Evolutionary conservation across 2,329 filamentous ascomycete genomes (phyloP).

Genomic region (Arthrobotrys conoides): DNA sequence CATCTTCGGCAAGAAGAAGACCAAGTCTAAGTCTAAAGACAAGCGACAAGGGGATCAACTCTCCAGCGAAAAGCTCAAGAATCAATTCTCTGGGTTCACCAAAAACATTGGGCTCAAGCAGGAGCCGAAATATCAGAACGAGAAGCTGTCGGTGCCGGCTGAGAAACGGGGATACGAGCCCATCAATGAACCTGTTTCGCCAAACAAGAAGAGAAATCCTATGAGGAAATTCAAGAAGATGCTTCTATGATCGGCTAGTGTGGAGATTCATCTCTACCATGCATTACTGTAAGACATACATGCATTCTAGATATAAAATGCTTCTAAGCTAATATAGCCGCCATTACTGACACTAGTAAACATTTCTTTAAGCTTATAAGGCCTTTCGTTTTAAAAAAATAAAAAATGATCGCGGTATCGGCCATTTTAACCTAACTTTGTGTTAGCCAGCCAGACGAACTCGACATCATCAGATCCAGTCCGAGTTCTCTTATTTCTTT

Average conservation of each 20-base stretch:
- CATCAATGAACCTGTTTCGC: not conserved
- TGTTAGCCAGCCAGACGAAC: too few relatives aligned
- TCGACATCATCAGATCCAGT: too few relatives aligned
- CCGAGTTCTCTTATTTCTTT: too few relatives aligned
- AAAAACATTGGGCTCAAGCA: not conserved
- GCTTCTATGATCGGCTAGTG: not conserved
- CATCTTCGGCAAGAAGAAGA: conserved; percentile 39
- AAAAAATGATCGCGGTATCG: too few relatives aligned
- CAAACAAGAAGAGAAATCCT: conserved; percentile 41
- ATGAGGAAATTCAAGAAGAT: conserved; percentile 33
- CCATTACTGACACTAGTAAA: too few relatives aligned
- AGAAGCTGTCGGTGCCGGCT: not conserved
- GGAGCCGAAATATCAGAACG: not conserved
- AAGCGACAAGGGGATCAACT: not conserved
- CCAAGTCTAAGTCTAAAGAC: conserved; percentile 28
- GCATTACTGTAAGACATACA: not conserved
- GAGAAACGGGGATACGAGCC: conserved; percentile 15
- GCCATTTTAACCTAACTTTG: too few relatives aligned
- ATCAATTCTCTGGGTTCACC: conserved; percentile 9
- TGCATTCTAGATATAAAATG: too few relatives aligned
- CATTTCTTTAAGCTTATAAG: too few relatives aligned
- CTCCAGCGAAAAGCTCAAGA: not conserved
- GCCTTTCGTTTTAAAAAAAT: too few relatives aligned
- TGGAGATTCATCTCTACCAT: not conserved
- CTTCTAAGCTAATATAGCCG: too few relatives aligned